Evolutionary conservation across 2,329 filamentous ascomycete genomes (phyloP), one percentile per base, ranked within the genome.

Genomic region (Penicillium rolfsii): DNA sequence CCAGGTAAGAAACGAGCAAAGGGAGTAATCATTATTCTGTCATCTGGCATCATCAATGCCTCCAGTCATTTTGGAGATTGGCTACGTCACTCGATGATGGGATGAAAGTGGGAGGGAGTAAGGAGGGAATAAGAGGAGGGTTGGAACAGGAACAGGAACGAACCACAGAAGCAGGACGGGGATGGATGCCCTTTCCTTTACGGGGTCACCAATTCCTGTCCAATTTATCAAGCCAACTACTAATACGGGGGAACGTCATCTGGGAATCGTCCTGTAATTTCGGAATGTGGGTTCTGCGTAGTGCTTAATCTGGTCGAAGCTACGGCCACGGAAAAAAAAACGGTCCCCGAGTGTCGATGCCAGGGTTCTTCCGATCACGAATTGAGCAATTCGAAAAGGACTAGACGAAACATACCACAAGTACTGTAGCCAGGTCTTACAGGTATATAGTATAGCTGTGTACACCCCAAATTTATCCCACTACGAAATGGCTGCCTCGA

Each of bases 311-410:
- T 41, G 54, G 54, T 61, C 52, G 62, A 59, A 56, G 60, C 46
- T 43, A 52, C 41, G 59, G 61, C 24, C 14, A 48, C 60, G 66
- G 65, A 66, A 68, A 56, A 60, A 60, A 41, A 59, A 60, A 64
- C 43, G 68, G 64, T 68, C 64, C 64, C 70, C 69, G 19, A 70
- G 60, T 50, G 53, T 52, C 55, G 55, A 63, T 66, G 58, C 70
- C 62, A 71, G 60, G 64, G 64, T 68, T 67, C 61, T 62, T 59
- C 58, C 55, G 53, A 28, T 49, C 45, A 57, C 12, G 9, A 36
- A 36, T 36, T 3, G 35, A 28, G 22, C 41, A 26, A 30, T 3
- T 50, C 24, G 59, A 61, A 46, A 28, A 35, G 4, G 28, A 30
- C 4, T 5, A 33, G 5, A 5, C 12, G 35, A 22, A 22, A 22